Evolutionary conservation across 176 grass and related monocot species (phyloP).

Genomic region (Oryza coarctata): DNA sequence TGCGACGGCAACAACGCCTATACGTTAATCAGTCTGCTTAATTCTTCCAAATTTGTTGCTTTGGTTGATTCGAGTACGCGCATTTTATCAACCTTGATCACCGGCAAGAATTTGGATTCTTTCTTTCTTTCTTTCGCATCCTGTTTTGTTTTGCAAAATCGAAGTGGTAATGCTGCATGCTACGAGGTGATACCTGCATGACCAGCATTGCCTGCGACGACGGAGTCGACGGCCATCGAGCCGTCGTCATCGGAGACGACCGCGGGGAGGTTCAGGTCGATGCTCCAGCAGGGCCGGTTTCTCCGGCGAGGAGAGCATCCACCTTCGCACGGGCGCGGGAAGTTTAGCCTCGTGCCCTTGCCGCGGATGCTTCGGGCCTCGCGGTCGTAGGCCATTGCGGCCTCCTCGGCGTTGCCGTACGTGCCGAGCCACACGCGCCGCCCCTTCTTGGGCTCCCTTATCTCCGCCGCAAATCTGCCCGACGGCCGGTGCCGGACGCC

Average conservation of each 20-base stretch:
- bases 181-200: not conserved
- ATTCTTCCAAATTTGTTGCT: not conserved
- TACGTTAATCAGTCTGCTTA: not conserved
- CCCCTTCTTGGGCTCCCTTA: slow-evolving; percentile 52
- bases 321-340: slow-evolving; percentile 33
- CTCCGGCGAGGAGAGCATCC: not conserved
- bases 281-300: not conserved
- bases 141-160: too few species aligned
- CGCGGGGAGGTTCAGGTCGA: slow-evolving; percentile 43
- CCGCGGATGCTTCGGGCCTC: slow-evolving; percentile 66
- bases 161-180: not conserved
- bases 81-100: not conserved
- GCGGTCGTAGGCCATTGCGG: slow-evolving; percentile 64
- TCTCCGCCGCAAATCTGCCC: slow-evolving; percentile 71
- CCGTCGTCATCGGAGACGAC: not conserved
- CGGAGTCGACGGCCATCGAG: not conserved
- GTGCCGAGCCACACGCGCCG: slow-evolving; percentile 80
- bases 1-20: not conserved
- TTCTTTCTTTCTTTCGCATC: not conserved
- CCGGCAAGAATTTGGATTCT: not conserved
- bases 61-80: not conserved
- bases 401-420: slow-evolving; percentile 62
- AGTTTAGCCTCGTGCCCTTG: slow-evolving; percentile 66
- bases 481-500: slow-evolving; percentile 52
- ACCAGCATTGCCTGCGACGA: not conserved